Percentiles rank a stretch among this genome's conserved stretches.
These are phyloP conservation scores for Coemansia sp. DNA, from an alignment of 192 early-diverging fungal species.

Conservation along the genomic window DNA sequence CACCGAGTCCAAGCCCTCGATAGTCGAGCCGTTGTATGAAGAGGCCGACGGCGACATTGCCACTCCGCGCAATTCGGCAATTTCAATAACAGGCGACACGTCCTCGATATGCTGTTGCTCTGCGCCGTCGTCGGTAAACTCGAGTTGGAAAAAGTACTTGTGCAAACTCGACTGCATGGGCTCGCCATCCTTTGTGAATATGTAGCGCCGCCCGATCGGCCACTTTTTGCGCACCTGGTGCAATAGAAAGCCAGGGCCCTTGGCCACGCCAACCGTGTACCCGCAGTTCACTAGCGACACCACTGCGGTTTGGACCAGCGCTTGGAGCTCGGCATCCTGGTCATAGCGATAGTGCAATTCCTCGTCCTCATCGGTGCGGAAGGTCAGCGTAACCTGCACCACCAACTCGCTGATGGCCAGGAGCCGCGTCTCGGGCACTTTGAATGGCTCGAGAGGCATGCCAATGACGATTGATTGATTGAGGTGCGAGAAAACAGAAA, in stretches of 20 bases:
- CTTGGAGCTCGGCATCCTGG: constrained; percentile 32
- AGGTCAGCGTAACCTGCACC: constrained; percentile 49
- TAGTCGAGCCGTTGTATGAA: constrained; percentile 49
- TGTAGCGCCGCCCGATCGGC: constrained; percentile 52
- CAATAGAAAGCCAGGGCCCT: constrained; percentile 50
- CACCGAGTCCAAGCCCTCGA: constrained; percentile 51
- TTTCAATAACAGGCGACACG: constrained; percentile 26
- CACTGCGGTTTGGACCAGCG: constrained; percentile 39
- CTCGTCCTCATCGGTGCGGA: constrained; percentile 50
- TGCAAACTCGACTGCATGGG: constrained; percentile 52
- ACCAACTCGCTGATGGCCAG: constrained; percentile 48
- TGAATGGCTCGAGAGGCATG: constrained; percentile 34
- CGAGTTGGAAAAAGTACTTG: constrained; percentile 57
- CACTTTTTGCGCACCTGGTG: constrained; percentile 56
- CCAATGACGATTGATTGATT: neutral
- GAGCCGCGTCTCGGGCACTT: constrained; percentile 51
- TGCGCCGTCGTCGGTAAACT: constrained; percentile 32
- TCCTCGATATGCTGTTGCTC: neutral
- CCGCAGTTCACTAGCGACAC: constrained; percentile 54
- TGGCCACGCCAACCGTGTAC: constrained; percentile 41
- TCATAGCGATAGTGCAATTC: constrained; percentile 43
- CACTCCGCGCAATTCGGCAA: constrained; percentile 34
- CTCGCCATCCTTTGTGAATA: constrained; percentile 52
- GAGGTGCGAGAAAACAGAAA: neutral
- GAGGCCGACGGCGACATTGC: constrained; percentile 32